A percentile compares a stretch with the other conserved stretches of the same genome.
Evolutionary conservation across 371 early-diverging fungal genomes (phyloP).

Genomic region (Zychaea mexicana): DNA sequence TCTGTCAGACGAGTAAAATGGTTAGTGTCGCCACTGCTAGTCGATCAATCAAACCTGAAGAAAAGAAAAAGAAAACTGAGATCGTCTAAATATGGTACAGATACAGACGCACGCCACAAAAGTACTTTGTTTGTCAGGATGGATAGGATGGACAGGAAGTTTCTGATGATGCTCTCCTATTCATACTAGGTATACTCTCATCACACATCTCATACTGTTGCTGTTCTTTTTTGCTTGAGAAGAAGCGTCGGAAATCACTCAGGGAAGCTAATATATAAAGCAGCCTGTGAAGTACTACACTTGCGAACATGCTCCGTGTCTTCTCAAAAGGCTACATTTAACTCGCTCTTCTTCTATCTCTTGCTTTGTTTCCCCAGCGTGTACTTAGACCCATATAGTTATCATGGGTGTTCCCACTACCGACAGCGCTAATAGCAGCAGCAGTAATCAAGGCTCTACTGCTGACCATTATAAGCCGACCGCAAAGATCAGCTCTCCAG

Average conservation of each 20-base stretch:
- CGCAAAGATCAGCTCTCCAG: neutral
- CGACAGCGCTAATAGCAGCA: neutral
- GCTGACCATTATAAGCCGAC: too few species aligned
- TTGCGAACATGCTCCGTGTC: neutral
- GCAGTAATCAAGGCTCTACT: neutral
- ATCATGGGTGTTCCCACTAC: neutral
- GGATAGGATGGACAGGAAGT: neutral
- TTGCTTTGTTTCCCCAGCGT: neutral
- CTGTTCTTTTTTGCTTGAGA: neutral
- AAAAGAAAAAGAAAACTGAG: neutral
- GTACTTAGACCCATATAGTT: neutral
- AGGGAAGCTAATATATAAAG: neutral
- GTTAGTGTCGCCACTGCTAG: too few species aligned
- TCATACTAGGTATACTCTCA: neutral
- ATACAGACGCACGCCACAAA: neutral
- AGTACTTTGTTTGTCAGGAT: neutral
- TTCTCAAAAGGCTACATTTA: too few species aligned
- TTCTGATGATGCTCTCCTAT: neutral
- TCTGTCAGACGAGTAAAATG: neutral
- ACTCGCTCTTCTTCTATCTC: neutral
- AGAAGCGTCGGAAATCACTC: neutral
- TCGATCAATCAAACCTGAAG: neutral
- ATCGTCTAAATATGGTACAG: neutral
- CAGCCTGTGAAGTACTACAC: neutral
- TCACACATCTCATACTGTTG: neutral